phyloP scores from a whole-genome alignment of 352 stramenopile species.

The Vaucheria bursata region DNA sequence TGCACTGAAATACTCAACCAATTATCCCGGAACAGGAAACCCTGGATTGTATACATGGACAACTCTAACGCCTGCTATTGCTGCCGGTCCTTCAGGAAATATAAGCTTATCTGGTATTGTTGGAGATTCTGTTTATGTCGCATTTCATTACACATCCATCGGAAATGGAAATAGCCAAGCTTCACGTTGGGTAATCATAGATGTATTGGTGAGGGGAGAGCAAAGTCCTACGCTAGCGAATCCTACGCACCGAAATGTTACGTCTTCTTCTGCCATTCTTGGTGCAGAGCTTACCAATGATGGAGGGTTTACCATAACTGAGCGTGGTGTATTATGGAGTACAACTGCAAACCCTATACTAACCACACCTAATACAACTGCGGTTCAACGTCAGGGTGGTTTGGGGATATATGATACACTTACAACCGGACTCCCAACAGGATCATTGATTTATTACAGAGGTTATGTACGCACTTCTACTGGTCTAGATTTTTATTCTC shows the following conservation, averaged over 20 bases:
- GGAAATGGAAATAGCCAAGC: conserved; percentile 6
- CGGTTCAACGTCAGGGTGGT: conserved; percentile 4
- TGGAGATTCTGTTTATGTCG: conserved; percentile 7
- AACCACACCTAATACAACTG: conserved; percentile 7
- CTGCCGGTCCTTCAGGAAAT: conserved; percentile 4
- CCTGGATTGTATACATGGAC: conserved; percentile 6
- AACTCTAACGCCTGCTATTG: conserved; percentile 6
- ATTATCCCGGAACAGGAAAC: conserved; percentile 6
- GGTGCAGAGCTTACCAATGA: conserved; percentile 5
- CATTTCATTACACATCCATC: conserved; percentile 8
- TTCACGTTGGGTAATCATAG: conserved; percentile 7
- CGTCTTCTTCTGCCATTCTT: conserved; percentile 6
- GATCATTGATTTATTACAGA: conserved; percentile 9
- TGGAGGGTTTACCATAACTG: conserved; percentile 6
- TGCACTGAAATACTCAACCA: conserved; percentile 7
- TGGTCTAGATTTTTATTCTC: conserved; percentile 8
- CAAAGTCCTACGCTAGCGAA: conserved; percentile 5
- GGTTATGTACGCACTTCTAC: conserved; percentile 6
- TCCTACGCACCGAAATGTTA: conserved; percentile 6
- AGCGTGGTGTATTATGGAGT: conserved; percentile 6
- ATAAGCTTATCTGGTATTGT: conserved; percentile 8
- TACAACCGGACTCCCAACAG: conserved; percentile 4
- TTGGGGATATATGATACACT: conserved; percentile 8
- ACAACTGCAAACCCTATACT: conserved; percentile 7
- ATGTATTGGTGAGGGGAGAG: conserved; percentile 5